Evolutionary conservation across 2,329 filamentous ascomycete genomes (phyloP), one percentile per base, ranked within the genome.

Genomic region (Rhinocladiella mackenziei): DNA sequence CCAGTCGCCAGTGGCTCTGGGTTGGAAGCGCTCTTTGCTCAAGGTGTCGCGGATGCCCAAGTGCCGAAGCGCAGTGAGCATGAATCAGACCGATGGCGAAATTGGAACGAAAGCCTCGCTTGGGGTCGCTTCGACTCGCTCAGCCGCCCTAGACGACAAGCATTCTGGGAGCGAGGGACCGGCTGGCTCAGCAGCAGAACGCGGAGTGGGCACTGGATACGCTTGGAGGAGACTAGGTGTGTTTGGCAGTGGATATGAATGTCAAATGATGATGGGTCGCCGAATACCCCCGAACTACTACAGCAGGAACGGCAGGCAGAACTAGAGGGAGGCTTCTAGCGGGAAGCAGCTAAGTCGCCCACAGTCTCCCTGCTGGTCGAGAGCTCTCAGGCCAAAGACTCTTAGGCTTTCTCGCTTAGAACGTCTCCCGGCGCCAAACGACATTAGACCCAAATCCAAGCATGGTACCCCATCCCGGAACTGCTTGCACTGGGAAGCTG

Each of bases 381-480:
- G n/a, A n/a, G n/a, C n/a, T n/a, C n/a, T n/a, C n/a, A n/a, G n/a
- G n/a, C n/a, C n/a, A n/a, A n/a, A n/a, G n/a, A n/a, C n/a, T n/a
- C n/a, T n/a, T n/a, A n/a, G n/a, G n/a, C n/a, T 45, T 45, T 51
- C 51, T 55, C 52, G 52, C 52, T 55, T 55, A 55, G 46, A 48
- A 50, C 46, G 48, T 53, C 46, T 55, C 52, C 52, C 52, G 52
- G 39, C 52, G 49, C 52, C 48, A 54, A 42, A 48, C 44, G 41
- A 47, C 47, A n/a, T 44, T 49, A 46, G 50, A 39, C 40, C 39
- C 22, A 19, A 43, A 35, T 44, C 42, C 43, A 52, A 45, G 50
- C 50, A n/a, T 37, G 25, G 23, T 45, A 45, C 39, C 42, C 37
- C 47, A 22, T 22, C 23, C 32, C 29, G 43, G 36, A 32, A 37